phyloP scores from a whole-genome alignment of 768 basidiomycete genomes.

The Russula ochroleuca region DNA sequence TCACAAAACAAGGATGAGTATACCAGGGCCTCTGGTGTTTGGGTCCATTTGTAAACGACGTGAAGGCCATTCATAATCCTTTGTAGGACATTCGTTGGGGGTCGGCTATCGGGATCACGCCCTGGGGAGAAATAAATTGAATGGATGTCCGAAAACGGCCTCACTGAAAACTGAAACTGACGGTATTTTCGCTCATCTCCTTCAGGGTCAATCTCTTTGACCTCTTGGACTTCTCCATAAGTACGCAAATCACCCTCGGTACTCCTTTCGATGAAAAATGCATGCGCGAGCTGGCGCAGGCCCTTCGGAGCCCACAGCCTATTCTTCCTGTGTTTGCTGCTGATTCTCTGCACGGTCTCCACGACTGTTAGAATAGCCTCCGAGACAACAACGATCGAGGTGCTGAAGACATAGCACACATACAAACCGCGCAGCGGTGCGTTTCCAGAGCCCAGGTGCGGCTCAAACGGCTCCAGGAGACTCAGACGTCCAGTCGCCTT shows the following conservation, averaged over 20 bases:
- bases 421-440: slow-evolving; percentile 43
- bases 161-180: slow-evolving; percentile 11
- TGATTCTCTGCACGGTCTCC: slow-evolving; percentile 38
- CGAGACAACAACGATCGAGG: slow-evolving; percentile 41
- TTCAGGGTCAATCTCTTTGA: slow-evolving; percentile 32
- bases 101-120: slow-evolving; percentile 46
- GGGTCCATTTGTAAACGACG: slow-evolving; percentile 38
- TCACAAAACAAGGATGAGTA: slow-evolving; percentile 8
- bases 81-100: slow-evolving; percentile 44
- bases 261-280: slow-evolving; percentile 31
- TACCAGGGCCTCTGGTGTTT: slow-evolving; percentile 42
- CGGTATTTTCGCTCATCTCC: slow-evolving; percentile 27
- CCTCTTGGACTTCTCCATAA: slow-evolving; percentile 34
- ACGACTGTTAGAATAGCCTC: slow-evolving; percentile 38
- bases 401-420: slow-evolving; percentile 47
- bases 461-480: slow-evolving; percentile 43
- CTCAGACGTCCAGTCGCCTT: slow-evolving; percentile 34
- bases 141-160: background rate
- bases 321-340: slow-evolving; percentile 37
- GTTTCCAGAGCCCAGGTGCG: slow-evolving; percentile 34
- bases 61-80: slow-evolving; percentile 38
- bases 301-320: slow-evolving; percentile 51
- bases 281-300: slow-evolving; percentile 36
- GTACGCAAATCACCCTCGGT: slow-evolving; percentile 30
- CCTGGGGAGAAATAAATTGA: slow-evolving; percentile 29